Evolutionary conservation across 2,329 filamentous ascomycete species (phyloP), one percentile per base, ranked within the genome.

Genomic region (Neonectria coccinea): DNA sequence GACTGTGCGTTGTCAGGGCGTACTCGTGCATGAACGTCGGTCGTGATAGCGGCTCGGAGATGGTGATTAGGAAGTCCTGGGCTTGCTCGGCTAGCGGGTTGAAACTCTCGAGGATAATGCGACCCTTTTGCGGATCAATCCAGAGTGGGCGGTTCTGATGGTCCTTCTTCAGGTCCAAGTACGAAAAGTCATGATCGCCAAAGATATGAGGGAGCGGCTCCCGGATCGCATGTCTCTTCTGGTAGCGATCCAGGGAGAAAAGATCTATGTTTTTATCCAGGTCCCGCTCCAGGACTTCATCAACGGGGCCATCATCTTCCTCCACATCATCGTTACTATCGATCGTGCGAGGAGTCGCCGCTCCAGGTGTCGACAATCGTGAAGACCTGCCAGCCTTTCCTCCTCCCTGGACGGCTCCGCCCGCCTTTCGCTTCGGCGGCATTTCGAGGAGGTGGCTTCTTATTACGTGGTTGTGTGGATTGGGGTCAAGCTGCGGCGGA

Each of bases 21-120:
- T 98, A 98, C 80, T 99, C 95, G 82, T 98, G 96, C 68, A 98
- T 88, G 75, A 94, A 95, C 5, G 90, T 92, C 62, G 96, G 95
- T 64, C 95, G 89, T 39, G 94, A 97, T 64, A 95, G 85, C 18
- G 95, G 96, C 81, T 99, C 95, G 67, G 95, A 93, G 71, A 99
- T 95, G 51, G 96, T 97, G 73, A 97, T 97, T 64, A 99, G 84
- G 77, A 99, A 97, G 77, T 97, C 94, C 76, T 97, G 94, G 0
- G 93, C 95, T 74, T 94, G 91, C 62, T 91, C 87, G 62, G 95
- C 94, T 61, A 96, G 84, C 2, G 94, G 92, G 56, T 92, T 95
- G 82, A 97, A 98, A 72, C 94, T 97, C 83, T 99, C 95, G 47
- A 98, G 85, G 31, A 97, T 96, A 75, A 98, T 96, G 68, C 91